These are phyloP conservation scores for Neurospora sp. DNA, from an alignment of 495 filamentous ascomycete species.

Conservation along the genomic window DNA sequence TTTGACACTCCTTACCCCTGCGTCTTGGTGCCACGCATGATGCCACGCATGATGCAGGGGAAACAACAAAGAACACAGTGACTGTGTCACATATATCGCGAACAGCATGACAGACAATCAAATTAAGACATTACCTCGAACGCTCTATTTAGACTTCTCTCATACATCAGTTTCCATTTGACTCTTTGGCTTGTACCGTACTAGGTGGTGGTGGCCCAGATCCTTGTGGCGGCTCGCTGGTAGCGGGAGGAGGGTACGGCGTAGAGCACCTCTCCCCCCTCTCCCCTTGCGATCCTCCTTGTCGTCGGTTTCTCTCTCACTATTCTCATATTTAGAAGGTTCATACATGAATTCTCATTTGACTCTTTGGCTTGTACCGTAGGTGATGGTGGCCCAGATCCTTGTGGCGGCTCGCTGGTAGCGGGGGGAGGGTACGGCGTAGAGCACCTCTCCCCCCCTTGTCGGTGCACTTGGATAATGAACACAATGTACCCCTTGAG, in stretches of 20 bases:
- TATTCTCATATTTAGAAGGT: no score
- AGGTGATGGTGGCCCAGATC: slow-evolving; percentile 10
- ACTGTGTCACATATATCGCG: neutral
- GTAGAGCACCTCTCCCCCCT: neutral
- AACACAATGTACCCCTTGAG: no score
- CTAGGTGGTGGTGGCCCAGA: slow-evolving; percentile 11
- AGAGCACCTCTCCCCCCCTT: neutral
- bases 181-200: slow-evolving; percentile 8
- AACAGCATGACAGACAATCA: neutral
- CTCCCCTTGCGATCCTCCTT: no score
- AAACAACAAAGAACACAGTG: neutral
- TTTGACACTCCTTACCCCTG: neutral
- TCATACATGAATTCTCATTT: neutral
- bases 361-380: slow-evolving; percentile 4
- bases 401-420: slow-evolving; percentile 8
- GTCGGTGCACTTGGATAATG: no score
- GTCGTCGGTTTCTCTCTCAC: no score
- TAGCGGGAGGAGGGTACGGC: slow-evolving; percentile 12
- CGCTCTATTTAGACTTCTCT: neutral
- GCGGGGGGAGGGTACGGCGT: slow-evolving; percentile 12
- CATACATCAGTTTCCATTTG: neutral
- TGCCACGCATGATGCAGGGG: neutral
- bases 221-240: slow-evolving; percentile 7
- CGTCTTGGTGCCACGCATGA: neutral
- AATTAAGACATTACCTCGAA: no score